Conservation (phyloP, 2,329 filamentous ascomycete genomes). For the Chaetomiaceae sp. region DNA sequence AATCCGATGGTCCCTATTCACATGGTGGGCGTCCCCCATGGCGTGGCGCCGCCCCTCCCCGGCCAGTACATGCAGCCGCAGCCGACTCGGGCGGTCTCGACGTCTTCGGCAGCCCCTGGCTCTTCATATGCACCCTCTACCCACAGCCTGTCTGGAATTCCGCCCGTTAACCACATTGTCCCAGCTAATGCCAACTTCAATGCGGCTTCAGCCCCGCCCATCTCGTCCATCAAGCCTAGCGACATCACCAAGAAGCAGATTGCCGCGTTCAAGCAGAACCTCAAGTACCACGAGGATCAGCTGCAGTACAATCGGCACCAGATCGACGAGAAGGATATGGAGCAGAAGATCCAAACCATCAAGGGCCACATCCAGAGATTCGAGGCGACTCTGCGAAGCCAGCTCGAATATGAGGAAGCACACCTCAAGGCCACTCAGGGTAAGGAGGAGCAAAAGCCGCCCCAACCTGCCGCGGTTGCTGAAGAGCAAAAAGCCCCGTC, state of each 20-base stretch:
- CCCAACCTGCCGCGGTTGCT: constrained; percentile 13
- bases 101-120: constrained; percentile 4
- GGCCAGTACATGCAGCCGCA: constrained; percentile 19
- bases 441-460: constrained; percentile 23
- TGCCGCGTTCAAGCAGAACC: constrained; percentile 45
- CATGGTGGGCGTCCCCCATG: constrained; percentile 25
- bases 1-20: constrained; percentile 23
- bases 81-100: background rate
- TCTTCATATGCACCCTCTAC: constrained; percentile 13
- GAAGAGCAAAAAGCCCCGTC: background rate
- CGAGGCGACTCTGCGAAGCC: constrained; percentile 42
- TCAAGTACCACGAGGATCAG: constrained; percentile 55
- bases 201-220: constrained; percentile 37
- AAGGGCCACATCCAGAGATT: constrained; percentile 38
- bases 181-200: constrained; percentile 24
- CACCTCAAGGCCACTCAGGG: constrained; percentile 36
- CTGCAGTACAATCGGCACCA: constrained; percentile 59
- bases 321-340: constrained; percentile 53
- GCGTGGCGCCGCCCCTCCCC: constrained; percentile 14
- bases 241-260: constrained; percentile 59
- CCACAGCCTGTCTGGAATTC: constrained; percentile 18
- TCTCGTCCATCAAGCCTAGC: constrained; percentile 57
- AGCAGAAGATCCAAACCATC: constrained; percentile 42
- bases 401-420: constrained; percentile 43
- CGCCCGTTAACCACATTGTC: constrained; percentile 15